phyloP scores from a whole-genome alignment of 768 basidiomycete genomes.

The Russula brevipes region DNA sequence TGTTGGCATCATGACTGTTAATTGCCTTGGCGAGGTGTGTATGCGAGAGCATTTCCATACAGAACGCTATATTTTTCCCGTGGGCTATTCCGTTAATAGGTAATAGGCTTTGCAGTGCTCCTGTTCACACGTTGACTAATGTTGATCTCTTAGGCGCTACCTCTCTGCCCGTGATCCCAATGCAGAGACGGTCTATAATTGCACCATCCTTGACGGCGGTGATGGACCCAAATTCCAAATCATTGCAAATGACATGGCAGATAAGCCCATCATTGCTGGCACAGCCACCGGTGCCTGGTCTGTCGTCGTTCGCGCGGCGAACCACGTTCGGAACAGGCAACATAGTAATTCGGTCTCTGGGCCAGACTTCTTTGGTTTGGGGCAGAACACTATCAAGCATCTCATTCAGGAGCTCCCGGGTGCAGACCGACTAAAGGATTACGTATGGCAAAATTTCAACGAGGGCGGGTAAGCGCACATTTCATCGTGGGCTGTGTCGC shows the following conservation, averaged over 20 bases:
- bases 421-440: constrained; percentile 66
- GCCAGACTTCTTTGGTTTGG: constrained; percentile 83
- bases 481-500: constrained; percentile 13
- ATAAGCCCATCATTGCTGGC: constrained; percentile 72
- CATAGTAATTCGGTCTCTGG: constrained; percentile 86
- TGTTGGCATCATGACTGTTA: constrained; percentile 84
- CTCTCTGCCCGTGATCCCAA: constrained; percentile 67
- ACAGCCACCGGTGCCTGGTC: constrained; percentile 88
- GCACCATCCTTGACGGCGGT: constrained; percentile 79
- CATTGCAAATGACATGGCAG: constrained; percentile 64
- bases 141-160: constrained; percentile 52
- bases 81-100: constrained; percentile 81
- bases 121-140: constrained; percentile 12
- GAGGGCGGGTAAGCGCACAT: constrained; percentile 71
- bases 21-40: constrained; percentile 68
- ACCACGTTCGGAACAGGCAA: constrained; percentile 71
- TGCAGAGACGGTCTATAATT: constrained; percentile 68
- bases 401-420: constrained; percentile 80
- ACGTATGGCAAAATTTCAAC: constrained; percentile 81
- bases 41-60: constrained; percentile 84
- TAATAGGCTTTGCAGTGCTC: constrained; percentile 28
- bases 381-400: constrained; percentile 85
- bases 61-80: constrained; percentile 83
- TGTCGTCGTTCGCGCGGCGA: constrained; percentile 76
- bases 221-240: constrained; percentile 86